Evolutionary conservation across 345 rosid genomes (phyloP), one percentile per base, ranked within the genome.

Genomic region (Kandelia obovata): DNA sequence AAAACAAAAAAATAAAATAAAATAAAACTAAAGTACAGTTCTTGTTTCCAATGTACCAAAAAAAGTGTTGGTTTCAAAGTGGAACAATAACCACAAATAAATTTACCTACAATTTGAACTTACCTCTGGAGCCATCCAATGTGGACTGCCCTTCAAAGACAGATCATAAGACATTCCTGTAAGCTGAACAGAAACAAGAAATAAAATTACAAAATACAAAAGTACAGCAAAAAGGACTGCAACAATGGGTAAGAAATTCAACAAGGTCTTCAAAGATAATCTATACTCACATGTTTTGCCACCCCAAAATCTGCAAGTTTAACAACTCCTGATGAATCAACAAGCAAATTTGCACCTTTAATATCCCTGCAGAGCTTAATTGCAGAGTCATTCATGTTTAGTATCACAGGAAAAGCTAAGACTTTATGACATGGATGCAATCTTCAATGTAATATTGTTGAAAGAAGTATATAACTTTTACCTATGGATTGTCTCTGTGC

Each of bases 121-220:
- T 81, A 89, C 95, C 95, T 89, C 95, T 37, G 91, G 95, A 82
- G 95, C 95, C 95, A 89, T 83, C 95, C 95, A 89, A 77, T 83
- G 76, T 9, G 95, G 95, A 71, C 89, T 89, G 37, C 95, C 95
- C 78, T 87, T 87, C 77, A 87, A 71, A 62, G 95, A 89, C 55
- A 87, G 77, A 37, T 83, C 81, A 47, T 73, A 85, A 15, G 83
- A 79, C 65, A 78, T 75, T 58, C 85, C 89, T 19, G 82, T 71
- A 34, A 89, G 86, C 95, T 89, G 80, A 49, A 64, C 34, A 67
- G 23, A 68, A 67, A 65, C 30, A 65, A 51, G 63, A 57, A 56
- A 43, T 43, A 61, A 67, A 58, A 4, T 58, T 9, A 51, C 11
- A 57, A 15, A 20, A 8, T 7, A 35, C 34, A 25, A 34, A 9